Conservation (phyloP, 257 asterid species). For the Galeopsis tetrahit region DNA sequence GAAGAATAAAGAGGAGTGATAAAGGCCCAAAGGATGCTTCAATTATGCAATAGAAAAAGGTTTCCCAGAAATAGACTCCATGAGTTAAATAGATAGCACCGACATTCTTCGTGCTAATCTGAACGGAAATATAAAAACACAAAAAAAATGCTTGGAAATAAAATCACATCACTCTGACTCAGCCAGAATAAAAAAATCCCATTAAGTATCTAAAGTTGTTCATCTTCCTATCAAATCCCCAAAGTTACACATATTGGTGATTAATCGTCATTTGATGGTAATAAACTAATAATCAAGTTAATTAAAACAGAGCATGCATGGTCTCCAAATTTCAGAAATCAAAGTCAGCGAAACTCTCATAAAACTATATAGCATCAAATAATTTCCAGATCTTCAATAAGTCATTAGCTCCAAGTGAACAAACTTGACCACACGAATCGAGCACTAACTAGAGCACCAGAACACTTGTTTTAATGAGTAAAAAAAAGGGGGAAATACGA, state of each 20-base stretch:
- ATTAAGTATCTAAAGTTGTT: not conserved
- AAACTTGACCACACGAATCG: conserved; percentile 30
- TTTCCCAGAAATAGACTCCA: conserved; percentile 16
- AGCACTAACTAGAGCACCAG: conserved; percentile 22
- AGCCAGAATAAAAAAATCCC: not conserved
- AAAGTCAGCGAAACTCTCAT: conserved; percentile 27
- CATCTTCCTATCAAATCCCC: conserved; percentile 16
- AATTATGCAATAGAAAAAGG: not conserved
- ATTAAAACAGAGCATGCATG: conserved; percentile 47
- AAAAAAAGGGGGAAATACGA: conserved; percentile 14
- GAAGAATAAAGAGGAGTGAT: not conserved
- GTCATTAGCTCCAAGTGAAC: conserved; percentile 16
- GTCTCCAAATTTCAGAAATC: conserved; percentile 9
- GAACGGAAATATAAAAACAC: not conserved
- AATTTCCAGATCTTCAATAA: conserved; percentile 49
- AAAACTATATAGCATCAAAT: conserved; percentile 22
- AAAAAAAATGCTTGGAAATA: conserved; percentile 1
- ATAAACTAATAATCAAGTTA: conserved; percentile 3
- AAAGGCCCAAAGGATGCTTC: conserved; percentile 5
- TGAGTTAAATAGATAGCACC: not conserved
- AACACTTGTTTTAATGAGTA: conserved; percentile 8
- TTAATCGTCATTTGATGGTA: conserved; percentile 6
- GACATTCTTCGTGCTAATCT: conserved; percentile 4
- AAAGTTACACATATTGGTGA: not conserved
- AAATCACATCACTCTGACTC: conserved; percentile 10